Base-by-base conservation (phyloP, 306 rosid species). In the Fragaria ananassa region DNA sequence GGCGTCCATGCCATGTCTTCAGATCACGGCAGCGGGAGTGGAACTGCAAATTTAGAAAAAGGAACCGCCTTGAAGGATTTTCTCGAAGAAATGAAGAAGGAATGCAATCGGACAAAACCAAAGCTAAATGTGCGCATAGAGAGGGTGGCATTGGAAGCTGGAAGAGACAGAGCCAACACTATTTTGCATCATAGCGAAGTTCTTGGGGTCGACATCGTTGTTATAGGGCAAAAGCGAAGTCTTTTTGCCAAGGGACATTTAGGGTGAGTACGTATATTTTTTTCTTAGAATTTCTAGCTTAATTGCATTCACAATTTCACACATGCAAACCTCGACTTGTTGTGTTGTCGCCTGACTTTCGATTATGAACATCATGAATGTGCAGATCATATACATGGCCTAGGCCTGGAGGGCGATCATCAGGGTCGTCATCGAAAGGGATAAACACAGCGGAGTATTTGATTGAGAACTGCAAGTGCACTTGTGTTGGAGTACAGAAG, bases 401-500 rank as follows among this genome's bases (percentile, higher is more conserved):
- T 0, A 83, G 86, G 66, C 18, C 84, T 0, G 84, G 81, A 54
- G 67, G 50, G 37, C 67, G 76, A 72, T 63, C 69, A 18, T 2
- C 69, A 37, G 97, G 90, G 71, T 37, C 89, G 0, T 37, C 89
- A 0, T 11, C 62, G 83, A 88, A 64, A 78, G 92, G 86, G 23
- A 46, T 85, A 69, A 93, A 90, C 84, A 93, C 96, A 39, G 90
- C 91, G 64, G 98, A 90, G 76, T 89, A 75, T 72, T 79, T 93
- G 90, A 90, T 90, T 54, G 96, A 93, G 81, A 86, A 93, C 85
- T 85, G 93, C 75, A 67, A 82, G 3, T 86, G 94, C 86, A 86
- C 84, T 25, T 93, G 96, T 78, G 93, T 93, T 78, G 92, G 81
- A 1, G 96, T 93, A 2, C 94, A 89, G 78, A 93, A 86, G 68